Percentiles rank a stretch among this genome's conserved stretches.
Conservation (phyloP, 2,329 filamentous ascomycete genomes). For the Curvularia verruculosa region DNA sequence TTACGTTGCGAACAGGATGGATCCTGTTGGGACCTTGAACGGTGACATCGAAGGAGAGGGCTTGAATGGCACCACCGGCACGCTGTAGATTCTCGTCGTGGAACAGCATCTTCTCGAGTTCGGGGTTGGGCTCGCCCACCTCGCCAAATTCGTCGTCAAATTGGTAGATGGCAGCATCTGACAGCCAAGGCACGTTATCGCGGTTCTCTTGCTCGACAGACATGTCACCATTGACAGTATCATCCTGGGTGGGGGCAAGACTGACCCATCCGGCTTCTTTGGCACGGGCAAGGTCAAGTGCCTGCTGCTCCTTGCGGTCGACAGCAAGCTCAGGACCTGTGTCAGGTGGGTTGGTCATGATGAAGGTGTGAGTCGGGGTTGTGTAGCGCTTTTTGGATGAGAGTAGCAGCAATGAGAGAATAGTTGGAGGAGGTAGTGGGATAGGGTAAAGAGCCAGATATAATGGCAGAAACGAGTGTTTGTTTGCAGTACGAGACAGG, state of each 20-base stretch:
- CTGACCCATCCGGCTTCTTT: slow-evolving; percentile 56
- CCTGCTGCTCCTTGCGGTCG: slow-evolving; percentile 34
- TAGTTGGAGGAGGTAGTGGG: background rate
- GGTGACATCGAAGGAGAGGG: slow-evolving; percentile 61
- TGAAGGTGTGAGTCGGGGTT: background rate
- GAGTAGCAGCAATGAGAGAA: too few relatives aligned
- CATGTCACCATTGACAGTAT: slow-evolving; percentile 38
- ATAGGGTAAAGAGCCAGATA: background rate
- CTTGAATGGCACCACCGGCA: slow-evolving; percentile 68
- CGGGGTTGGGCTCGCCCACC: slow-evolving; percentile 71
- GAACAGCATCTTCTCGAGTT: slow-evolving; percentile 80
- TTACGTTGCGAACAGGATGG: slow-evolving; percentile 58
- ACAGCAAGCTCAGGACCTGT: slow-evolving; percentile 22
- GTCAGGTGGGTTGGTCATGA: slow-evolving; percentile 31
- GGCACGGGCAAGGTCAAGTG: slow-evolving; percentile 33
- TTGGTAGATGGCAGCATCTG: slow-evolving; percentile 72
- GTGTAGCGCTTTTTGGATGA: too few relatives aligned
- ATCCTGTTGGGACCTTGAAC: slow-evolving; percentile 57
- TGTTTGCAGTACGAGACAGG: slow-evolving; percentile 15
- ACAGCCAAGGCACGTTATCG: slow-evolving; percentile 53
- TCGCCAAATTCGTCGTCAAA: slow-evolving; percentile 89
- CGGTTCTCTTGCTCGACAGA: slow-evolving; percentile 26
- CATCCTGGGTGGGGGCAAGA: slow-evolving; percentile 58
- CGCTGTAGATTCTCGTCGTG: slow-evolving; percentile 58
- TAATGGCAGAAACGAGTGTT: background rate